These are phyloP conservation scores for Coniosporium tulheliwenetii DNA, from an alignment of 2,329 filamentous ascomycete species.

Conservation along the genomic window DNA sequence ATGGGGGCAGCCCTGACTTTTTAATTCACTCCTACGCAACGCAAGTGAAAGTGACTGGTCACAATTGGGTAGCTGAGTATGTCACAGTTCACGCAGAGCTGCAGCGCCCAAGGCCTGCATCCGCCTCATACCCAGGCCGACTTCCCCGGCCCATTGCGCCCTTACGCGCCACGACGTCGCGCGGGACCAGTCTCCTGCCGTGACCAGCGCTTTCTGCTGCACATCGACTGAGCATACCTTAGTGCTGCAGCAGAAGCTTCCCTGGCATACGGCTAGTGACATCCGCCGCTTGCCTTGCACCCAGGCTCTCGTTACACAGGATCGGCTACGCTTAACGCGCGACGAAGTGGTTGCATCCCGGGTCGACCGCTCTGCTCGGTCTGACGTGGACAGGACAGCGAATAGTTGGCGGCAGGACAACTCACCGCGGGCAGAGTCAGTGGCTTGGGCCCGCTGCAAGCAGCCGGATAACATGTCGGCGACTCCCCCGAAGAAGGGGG, in stretches of 20 bases:
- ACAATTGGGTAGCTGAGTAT: no score
- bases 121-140: no score
- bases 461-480: conserved; percentile 84
- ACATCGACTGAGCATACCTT: neutral
- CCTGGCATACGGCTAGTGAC: neutral
- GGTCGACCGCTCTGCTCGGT: conserved; percentile 3
- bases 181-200: no score
- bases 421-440: conserved; percentile 6
- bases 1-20: no score
- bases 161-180: no score
- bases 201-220: no score
- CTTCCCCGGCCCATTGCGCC: no score
- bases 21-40: no score
- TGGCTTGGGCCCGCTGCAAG: conserved; percentile 17
- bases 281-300: neutral
- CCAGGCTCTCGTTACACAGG: conserved; percentile 3
- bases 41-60: no score
- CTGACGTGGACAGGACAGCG: conserved; percentile 14
- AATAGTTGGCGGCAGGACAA: conserved; percentile 12
- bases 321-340: conserved; percentile 2
- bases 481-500: conserved; percentile 74
- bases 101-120: no score
- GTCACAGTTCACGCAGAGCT: no score
- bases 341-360: conserved; percentile 2
- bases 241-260: conserved; percentile 1